Evolutionary conservation across 768 basidiomycete species (phyloP).

Genomic region (Dioszegia aurantiaca): DNA sequence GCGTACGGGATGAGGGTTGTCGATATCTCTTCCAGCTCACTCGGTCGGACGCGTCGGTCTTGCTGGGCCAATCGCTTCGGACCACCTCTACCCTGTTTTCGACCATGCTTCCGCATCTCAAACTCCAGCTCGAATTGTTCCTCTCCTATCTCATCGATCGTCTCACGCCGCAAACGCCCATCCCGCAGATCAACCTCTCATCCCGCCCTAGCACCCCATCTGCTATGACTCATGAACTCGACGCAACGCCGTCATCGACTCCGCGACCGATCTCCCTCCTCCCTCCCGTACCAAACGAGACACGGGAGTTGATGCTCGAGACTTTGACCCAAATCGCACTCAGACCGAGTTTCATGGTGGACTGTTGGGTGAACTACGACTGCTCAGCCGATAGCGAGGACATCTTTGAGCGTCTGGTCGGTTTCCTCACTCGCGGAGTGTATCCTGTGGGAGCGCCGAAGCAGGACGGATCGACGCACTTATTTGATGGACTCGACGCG

Average conservation of each 20-base stretch:
- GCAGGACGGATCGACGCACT: conserved; percentile 62
- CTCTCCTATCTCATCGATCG: conserved; percentile 91
- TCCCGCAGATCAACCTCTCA: conserved; percentile 22
- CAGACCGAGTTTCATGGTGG: conserved; percentile 88
- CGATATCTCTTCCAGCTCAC: conserved; percentile 96
- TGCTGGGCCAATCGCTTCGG: conserved; percentile 77
- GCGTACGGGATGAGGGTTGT: conserved; percentile 85
- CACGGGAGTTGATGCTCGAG: conserved; percentile 84
- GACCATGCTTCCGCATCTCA: conserved; percentile 78
- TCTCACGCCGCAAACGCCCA: conserved; percentile 59
- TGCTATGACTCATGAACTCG: conserved; percentile 57
- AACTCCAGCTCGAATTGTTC: conserved; percentile 92
- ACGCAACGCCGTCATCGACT: conserved; percentile 20
- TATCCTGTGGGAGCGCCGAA: conserved; percentile 67
- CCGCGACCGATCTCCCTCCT: conserved; percentile 51
- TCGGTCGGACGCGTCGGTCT: conserved; percentile 75
- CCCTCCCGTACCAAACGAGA: conserved; percentile 78
- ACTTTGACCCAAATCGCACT: conserved; percentile 75
- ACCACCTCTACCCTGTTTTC: conserved; percentile 84
- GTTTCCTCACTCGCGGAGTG: conserved; percentile 78
- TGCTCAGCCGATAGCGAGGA: conserved; percentile 97
- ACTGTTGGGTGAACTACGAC: conserved; percentile 93
- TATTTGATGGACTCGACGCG: conserved; percentile 56
- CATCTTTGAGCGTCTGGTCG: conserved; percentile 81
- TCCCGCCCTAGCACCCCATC: conserved; percentile 46